Evolutionary conservation across 805 yeast genomes (phyloP), one percentile per base, ranked within the genome.

Genomic region (Candida verbasci): DNA sequence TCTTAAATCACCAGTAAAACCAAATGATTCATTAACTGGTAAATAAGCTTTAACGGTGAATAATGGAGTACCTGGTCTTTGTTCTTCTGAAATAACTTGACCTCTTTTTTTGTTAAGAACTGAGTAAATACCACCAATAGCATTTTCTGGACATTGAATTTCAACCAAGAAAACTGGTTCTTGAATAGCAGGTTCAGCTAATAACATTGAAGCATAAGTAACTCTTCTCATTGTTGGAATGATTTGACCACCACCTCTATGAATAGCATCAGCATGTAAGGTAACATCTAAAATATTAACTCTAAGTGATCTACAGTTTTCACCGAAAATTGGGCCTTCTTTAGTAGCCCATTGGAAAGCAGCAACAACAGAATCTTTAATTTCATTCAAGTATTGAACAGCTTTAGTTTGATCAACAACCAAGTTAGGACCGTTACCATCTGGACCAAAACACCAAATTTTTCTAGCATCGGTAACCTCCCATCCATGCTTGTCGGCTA

Each of bases 361-460:
- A 68, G 98, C 93, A 65, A 88, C 96, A 64, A 89, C 96, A 64
- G 95, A 91, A 75, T 91, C 98, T 86, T 91, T 91, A 82, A 93
- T 93, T 81, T 91, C 98, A 72, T 78, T 72, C 76, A 91, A 82
- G 88, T 89, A 91, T 79, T 93, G 97, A 49, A 91, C 97, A 64
- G 98, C 98, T 91, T 91, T 91, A 65, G 97, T 91, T 77, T 89
- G 97, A 79, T 91, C 98, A 72, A 91, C 95, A 65, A 91, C 97
- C 65, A 93, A 73, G 80, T 91, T 91, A 63, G 98, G 89, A 76
- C 98, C 98, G 70, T 77, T 82, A 74, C 97, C 97, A 67, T 91
- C 98, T 69, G 98, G 97, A 78, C 98, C 98, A 88, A 91, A 91
- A 85, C 96, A 87, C 98, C 98, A 91, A 68, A 91, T 93, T 93